Evolutionary conservation across 2,329 filamentous ascomycete genomes (phyloP).

Genomic region (Scedosporium boydii): DNA sequence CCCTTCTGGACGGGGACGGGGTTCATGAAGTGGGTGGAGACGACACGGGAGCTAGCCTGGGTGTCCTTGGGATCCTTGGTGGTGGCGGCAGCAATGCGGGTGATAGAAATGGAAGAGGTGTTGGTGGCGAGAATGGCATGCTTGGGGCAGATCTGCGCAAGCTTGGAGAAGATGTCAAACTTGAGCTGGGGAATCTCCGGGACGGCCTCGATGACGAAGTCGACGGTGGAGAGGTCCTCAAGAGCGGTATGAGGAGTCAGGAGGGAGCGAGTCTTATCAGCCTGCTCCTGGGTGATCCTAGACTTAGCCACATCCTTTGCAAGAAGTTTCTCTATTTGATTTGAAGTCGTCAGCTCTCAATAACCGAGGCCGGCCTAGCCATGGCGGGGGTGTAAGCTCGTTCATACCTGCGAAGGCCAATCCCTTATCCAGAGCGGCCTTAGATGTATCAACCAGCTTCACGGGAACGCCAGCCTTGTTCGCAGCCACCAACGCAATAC

Average conservation of each 20-base stretch:
- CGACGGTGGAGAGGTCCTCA: constrained; percentile 68
- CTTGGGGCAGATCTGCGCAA: constrained; percentile 71
- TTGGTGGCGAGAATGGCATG: constrained; percentile 94
- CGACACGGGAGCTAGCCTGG: constrained; percentile 73
- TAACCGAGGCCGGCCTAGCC: neutral
- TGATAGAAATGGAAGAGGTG: constrained; percentile 98
- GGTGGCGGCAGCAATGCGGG: constrained; percentile 83
- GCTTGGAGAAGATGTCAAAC: constrained; percentile 71
- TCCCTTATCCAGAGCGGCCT: constrained; percentile 80
- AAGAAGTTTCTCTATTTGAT: constrained; percentile 68
- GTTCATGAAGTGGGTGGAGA: constrained; percentile 99
- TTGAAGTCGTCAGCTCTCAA: neutral
- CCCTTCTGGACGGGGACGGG: constrained; percentile 94
- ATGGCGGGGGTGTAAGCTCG: neutral
- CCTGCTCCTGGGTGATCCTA: constrained; percentile 72
- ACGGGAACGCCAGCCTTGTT: constrained; percentile 77
- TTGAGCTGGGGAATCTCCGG: constrained; percentile 88
- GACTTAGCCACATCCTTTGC: constrained; percentile 87
- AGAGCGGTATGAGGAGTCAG: constrained; percentile 64
- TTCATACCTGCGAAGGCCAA: constrained; percentile 71
- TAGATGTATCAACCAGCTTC: constrained; percentile 72
- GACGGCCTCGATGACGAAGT: constrained; percentile 97
- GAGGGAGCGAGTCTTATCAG: constrained; percentile 60
- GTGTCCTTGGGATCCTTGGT: constrained; percentile 69
- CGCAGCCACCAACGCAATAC: constrained; percentile 90